Base-by-base conservation (phyloP, 257 asterid species). In the Fraxinus cuspidata region DNA sequence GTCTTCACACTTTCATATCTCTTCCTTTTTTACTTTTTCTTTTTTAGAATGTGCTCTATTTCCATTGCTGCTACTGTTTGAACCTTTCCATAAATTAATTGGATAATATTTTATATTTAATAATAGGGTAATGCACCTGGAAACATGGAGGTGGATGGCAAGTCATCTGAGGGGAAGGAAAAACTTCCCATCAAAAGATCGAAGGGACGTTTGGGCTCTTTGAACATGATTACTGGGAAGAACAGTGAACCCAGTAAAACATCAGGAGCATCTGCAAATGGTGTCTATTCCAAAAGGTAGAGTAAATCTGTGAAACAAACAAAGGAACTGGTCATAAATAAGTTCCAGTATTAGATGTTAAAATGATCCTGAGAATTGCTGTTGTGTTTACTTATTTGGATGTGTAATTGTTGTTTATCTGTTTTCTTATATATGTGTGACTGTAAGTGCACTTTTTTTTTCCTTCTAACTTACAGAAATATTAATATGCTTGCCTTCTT, bases 181-280 rank as follows among this genome's bases (percentile, higher is more conserved):
- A 88, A 88, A 71, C 84, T 88, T 40, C 91, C 89, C 34, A 85
- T 88, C 78, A 88, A 88, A 85, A 81, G 91, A 74, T 85, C 91
- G 23, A 85, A 77, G 77, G 91, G 91, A 80, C 82, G 91, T 78
- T 76, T 88, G 73, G 89, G 89, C 49, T 85, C 86, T 81, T 78
- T 85, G 83, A 87, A 87, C 77, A 85, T 85, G 87, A 83, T 83
- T 68, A 79, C 87, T 6, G 85, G 87, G 74, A 85, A 84, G 82
- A 87, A 75, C 35, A 81, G 69, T 47, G 91, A 86, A 60, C 81
- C 79, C 66, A 88, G 90, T 58, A 87, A 87, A 84, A 65, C 87
- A 63, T 67, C 92, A 19, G 93, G 89, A 73, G 84, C 86, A 71
- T 78, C 93, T 65, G 90, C 91, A 40, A 90, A 90, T 74, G 96